Percentiles rank a stretch among this genome's conserved stretches.
These are phyloP conservation scores for Cyclotella cryptica DNA, from an alignment of 108 stramenopile genomes.

Conservation along the genomic window DNA sequence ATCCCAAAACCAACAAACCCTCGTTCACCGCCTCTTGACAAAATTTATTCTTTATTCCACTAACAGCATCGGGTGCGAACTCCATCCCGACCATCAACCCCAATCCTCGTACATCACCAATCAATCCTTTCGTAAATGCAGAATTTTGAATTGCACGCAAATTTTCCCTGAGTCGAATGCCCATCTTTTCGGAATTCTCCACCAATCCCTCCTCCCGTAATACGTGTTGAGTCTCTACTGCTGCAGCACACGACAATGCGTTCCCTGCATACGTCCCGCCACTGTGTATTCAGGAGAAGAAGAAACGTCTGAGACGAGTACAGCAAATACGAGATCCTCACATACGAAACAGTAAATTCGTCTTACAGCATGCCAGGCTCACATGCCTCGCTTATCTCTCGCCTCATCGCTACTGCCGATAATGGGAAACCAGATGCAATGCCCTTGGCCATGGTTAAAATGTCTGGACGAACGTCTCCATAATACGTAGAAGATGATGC, in stretches of 20 bases:
- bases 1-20: conserved; percentile 91
- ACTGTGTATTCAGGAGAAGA: not conserved
- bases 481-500: conserved; percentile 75
- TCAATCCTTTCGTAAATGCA: conserved; percentile 37
- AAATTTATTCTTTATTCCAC: conserved; percentile 27
- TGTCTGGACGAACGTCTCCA: conserved; percentile 61
- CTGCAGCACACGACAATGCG: conserved; percentile 72
- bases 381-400: conserved; percentile 60
- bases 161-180: conserved; percentile 51
- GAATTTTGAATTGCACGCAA: conserved; percentile 37
- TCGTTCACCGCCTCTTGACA: conserved; percentile 56
- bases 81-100: conserved; percentile 79
- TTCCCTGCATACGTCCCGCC: conserved; percentile 80
- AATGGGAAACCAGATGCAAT: conserved; percentile 76
- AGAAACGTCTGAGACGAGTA: not conserved
- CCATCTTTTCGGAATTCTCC: conserved; percentile 52
- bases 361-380: conserved; percentile 58
- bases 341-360: not conserved
- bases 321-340: not conserved
- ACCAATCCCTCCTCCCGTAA: conserved; percentile 63
- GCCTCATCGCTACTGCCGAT: conserved; percentile 63
- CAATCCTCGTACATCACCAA: conserved; percentile 69
- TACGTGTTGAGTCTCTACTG: conserved; percentile 66
- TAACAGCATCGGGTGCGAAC: conserved; percentile 54
- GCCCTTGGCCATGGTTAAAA: conserved; percentile 79